These are phyloP conservation scores for Scheffersomyces titani DNA, from an alignment of 1,139 yeast genomes.

Conservation along the genomic window DNA sequence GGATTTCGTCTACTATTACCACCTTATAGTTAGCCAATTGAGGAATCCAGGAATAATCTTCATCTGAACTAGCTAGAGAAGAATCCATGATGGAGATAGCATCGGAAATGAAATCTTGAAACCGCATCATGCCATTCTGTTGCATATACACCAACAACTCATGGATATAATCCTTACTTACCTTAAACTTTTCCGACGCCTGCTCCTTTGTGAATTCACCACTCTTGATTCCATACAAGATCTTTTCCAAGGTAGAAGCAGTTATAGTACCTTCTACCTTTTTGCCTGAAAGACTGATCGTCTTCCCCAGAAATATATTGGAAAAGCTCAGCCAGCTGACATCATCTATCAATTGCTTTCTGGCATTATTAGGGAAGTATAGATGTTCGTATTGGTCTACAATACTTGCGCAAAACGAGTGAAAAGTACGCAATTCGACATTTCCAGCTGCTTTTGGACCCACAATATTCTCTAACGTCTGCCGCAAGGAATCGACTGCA, in stretches of 20 bases:
- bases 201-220: conserved; percentile 23
- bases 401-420: conserved; percentile 56
- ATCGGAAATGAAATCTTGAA: conserved; percentile 35
- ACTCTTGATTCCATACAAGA: conserved; percentile 34
- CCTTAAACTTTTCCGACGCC: conserved; percentile 24
- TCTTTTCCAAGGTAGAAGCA: conserved; percentile 30
- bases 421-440: conserved; percentile 60
- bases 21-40: conserved; percentile 29
- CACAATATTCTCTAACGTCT: conserved; percentile 33
- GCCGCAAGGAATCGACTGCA: conserved; percentile 56
- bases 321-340: conserved; percentile 51
- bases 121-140: conserved; percentile 36
- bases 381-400: conserved; percentile 39
- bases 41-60: conserved; percentile 15
- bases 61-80: conserved; percentile 9
- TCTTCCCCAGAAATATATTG: conserved; percentile 29
- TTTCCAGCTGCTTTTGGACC: conserved; percentile 31
- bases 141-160: conserved; percentile 17
- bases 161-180: conserved; percentile 21
- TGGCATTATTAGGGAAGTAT: conserved; percentile 20
- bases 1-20: conserved; percentile 73
- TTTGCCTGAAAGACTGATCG: conserved; percentile 22
- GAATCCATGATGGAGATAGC: conserved; percentile 27
- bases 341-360: conserved; percentile 50
- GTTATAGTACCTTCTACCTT: conserved; percentile 25